phyloP scores from a whole-genome alignment of 352 stramenopile genomes.

The Globisporangium nodosum region DNA sequence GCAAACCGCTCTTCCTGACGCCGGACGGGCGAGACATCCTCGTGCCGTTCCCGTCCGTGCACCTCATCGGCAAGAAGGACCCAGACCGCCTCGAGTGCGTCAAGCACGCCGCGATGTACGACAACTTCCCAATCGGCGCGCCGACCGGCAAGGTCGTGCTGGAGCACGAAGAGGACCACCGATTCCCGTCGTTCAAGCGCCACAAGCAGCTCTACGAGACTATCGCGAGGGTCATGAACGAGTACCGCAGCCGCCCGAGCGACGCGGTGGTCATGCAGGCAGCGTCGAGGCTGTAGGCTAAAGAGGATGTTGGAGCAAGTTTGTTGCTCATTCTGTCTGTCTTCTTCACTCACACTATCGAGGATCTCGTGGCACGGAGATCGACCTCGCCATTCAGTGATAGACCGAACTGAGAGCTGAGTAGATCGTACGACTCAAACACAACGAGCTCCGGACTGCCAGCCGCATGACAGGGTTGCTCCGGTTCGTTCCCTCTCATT shows the following conservation, averaged over 20 bases:
- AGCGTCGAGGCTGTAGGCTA: neutral
- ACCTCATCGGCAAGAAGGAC: conserved; percentile 58
- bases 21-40: conserved; percentile 22
- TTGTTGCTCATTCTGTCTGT: neutral
- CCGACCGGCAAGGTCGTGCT: conserved; percentile 17
- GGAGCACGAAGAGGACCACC: conserved; percentile 30
- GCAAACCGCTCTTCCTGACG: conserved; percentile 22
- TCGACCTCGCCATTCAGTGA: too few species aligned
- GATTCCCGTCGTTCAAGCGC: conserved; percentile 19
- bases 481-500: neutral
- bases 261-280: conserved; percentile 9
- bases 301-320: neutral
- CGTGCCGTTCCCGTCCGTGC: conserved; percentile 23
- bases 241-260: conserved; percentile 14
- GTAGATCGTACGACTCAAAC: too few species aligned
- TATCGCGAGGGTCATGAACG: neutral
- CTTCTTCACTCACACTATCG: too few species aligned
- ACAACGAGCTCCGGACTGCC: too few species aligned
- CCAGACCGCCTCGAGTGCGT: conserved; percentile 39
- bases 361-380: too few species aligned
- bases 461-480: too few species aligned
- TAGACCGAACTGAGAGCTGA: too few species aligned
- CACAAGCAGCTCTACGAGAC: conserved; percentile 1
- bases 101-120: conserved; percentile 5
- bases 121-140: neutral